Conservation (phyloP, 2,329 filamentous ascomycete genomes). For the Aspergillus sp. region DNA sequence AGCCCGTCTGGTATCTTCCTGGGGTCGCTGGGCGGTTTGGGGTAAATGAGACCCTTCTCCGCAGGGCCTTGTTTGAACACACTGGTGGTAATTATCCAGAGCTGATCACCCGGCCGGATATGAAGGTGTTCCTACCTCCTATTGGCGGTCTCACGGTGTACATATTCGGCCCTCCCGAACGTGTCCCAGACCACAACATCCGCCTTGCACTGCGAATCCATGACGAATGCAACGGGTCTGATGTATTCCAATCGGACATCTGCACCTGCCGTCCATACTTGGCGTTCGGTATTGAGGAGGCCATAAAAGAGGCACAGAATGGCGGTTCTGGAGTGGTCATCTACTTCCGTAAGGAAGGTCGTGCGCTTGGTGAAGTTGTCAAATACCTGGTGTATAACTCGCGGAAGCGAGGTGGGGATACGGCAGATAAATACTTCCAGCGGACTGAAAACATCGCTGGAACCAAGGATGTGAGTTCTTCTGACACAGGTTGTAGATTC, state of each 20-base stretch:
- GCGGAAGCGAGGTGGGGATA: constrained; percentile 31
- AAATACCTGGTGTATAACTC: constrained; percentile 67
- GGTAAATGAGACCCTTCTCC: constrained; percentile 77
- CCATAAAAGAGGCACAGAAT: constrained; percentile 91
- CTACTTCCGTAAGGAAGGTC: constrained; percentile 93
- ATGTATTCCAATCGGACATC: constrained; percentile 94
- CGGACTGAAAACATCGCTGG: constrained; percentile 94
- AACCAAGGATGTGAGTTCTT: constrained; percentile 60
- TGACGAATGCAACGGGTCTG: constrained; percentile 85
- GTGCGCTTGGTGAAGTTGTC: constrained; percentile 86
- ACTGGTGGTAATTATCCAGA: constrained; percentile 92
- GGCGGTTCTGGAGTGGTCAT: constrained; percentile 90
- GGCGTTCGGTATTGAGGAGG: constrained; percentile 92
- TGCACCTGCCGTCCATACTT: constrained; percentile 88
- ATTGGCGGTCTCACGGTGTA: constrained; percentile 96
- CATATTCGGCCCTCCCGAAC: constrained; percentile 87
- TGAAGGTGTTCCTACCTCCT: constrained; percentile 89
- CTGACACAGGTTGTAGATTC: too few relatives aligned
- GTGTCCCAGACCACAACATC: constrained; percentile 80
- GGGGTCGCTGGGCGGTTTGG: constrained; percentile 88
- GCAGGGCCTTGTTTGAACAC: constrained; percentile 83
- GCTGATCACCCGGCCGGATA: constrained; percentile 84
- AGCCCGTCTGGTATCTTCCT: constrained; percentile 82
- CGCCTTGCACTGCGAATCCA: constrained; percentile 80
- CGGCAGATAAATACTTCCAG: constrained; percentile 67